Conservation (phyloP, 2,329 filamentous ascomycete species). For the Monilinia laxa region DNA sequence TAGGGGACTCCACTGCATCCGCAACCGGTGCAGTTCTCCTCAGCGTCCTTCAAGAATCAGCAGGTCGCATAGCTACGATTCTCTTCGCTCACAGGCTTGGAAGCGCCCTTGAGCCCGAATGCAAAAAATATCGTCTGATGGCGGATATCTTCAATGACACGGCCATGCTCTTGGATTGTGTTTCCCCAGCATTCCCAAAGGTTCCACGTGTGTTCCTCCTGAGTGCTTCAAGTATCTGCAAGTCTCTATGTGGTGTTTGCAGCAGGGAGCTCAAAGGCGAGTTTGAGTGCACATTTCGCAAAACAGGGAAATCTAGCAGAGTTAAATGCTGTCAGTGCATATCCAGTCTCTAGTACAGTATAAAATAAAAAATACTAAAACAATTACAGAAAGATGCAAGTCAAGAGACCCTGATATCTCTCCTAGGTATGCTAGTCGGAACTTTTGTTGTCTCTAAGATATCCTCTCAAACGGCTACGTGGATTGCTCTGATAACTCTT, state of each 20-base stretch:
- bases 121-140: conserved; percentile 68
- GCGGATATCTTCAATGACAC: conserved; percentile 71
- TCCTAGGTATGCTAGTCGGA: conserved; percentile 83
- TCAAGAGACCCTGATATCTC: conserved; percentile 89
- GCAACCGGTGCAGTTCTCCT: conserved; percentile 66
- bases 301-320: conserved; percentile 84
- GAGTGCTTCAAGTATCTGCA: conserved; percentile 59
- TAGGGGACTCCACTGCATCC: conserved; percentile 63
- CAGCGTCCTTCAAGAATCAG: conserved; percentile 63
- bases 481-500: conserved; percentile 68
- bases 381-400: conserved; percentile 70
- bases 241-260: conserved; percentile 86
- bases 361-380: conserved; percentile 20
- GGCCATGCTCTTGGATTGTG: conserved; percentile 68
- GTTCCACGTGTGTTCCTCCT: conserved; percentile 55
- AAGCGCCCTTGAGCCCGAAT: conserved; percentile 67
- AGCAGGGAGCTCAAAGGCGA: conserved; percentile 86
- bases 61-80: conserved; percentile 66
- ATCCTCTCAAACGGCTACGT: conserved; percentile 69
- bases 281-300: conserved; percentile 88
- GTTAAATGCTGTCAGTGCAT: conserved; percentile 69
- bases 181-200: conserved; percentile 63
- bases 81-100: conserved; percentile 68
- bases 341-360: background rate
- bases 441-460: conserved; percentile 78